Evolutionary conservation across 495 filamentous ascomycete genomes (phyloP).

Genomic region (Aspergillus incahuasiensis): DNA sequence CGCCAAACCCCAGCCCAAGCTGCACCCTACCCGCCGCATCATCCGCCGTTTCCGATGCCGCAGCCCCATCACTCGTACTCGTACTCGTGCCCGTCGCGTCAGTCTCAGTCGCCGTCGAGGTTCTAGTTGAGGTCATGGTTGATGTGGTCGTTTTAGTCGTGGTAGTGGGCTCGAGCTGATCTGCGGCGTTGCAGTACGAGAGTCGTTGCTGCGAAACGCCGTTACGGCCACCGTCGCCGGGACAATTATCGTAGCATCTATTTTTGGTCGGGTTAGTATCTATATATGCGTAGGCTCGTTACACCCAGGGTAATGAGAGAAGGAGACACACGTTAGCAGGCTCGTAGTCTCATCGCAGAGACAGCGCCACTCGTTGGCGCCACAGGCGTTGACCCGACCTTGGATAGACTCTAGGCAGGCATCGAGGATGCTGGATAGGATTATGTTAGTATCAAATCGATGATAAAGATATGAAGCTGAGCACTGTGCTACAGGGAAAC

Average conservation of each 20-base stretch:
- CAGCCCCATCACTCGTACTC: background rate
- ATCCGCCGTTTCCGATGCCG: constrained; percentile 14
- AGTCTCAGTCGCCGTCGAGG: constrained; percentile 1
- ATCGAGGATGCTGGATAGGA: constrained; percentile 25
- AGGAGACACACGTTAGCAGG: constrained; percentile 25
- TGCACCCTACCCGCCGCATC: constrained; percentile 17
- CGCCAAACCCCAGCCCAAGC: background rate
- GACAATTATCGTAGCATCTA: constrained; percentile 41
- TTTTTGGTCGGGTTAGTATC: background rate
- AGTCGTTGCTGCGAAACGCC: constrained; percentile 21
- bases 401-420: constrained; percentile 24
- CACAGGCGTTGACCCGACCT: constrained; percentile 24
- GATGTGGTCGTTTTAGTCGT: constrained; percentile 1
- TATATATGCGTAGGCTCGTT: background rate
- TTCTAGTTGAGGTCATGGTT: constrained; percentile 11
- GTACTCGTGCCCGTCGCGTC: background rate
- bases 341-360: constrained; percentile 30
- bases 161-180: constrained; percentile 1
- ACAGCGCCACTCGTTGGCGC: constrained; percentile 26
- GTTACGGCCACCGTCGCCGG: constrained; percentile 22
- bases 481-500: background rate
- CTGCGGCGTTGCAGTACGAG: constrained; percentile 32
- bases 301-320: background rate
- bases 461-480: background rate
- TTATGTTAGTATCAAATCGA: background rate